phyloP scores from a whole-genome alignment of 2,329 filamentous ascomycete species.

The Aspergillus viridinutans region DNA sequence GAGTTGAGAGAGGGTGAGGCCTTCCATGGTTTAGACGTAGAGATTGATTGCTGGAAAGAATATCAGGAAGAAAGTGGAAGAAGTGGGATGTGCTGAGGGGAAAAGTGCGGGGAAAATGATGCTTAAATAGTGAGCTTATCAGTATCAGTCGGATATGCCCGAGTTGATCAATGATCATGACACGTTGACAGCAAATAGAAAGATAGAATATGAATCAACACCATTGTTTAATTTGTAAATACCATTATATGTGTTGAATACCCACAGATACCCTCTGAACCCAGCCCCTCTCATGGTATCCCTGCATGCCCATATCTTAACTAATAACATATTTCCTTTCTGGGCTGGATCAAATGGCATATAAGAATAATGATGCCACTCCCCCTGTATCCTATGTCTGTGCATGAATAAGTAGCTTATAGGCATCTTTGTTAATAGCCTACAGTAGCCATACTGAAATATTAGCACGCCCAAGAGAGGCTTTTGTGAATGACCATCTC shows the following conservation, averaged over 20 bases:
- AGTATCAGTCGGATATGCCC: background rate
- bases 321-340: background rate
- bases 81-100: background rate
- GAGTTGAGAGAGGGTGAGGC: slow-evolving; percentile 67
- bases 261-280: background rate
- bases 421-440: background rate
- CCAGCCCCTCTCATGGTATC: background rate
- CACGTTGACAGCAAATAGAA: background rate
- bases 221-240: too few relatives aligned
- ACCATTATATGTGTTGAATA: slow-evolving; percentile 21
- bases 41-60: too few relatives aligned
- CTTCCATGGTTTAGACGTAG: background rate
- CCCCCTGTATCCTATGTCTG: too few relatives aligned
- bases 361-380: too few relatives aligned
- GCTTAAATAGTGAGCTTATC: background rate
- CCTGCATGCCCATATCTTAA: background rate
- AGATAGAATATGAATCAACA: background rate
- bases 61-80: background rate
- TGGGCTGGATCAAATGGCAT: too few relatives aligned
- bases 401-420: too few relatives aligned
- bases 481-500: too few relatives aligned
- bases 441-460: background rate
- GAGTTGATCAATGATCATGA: background rate
- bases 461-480: too few relatives aligned
- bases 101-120: background rate